Evolutionary conservation across 257 asterid species (phyloP).

Genomic region (Penstemon davidsonii): DNA sequence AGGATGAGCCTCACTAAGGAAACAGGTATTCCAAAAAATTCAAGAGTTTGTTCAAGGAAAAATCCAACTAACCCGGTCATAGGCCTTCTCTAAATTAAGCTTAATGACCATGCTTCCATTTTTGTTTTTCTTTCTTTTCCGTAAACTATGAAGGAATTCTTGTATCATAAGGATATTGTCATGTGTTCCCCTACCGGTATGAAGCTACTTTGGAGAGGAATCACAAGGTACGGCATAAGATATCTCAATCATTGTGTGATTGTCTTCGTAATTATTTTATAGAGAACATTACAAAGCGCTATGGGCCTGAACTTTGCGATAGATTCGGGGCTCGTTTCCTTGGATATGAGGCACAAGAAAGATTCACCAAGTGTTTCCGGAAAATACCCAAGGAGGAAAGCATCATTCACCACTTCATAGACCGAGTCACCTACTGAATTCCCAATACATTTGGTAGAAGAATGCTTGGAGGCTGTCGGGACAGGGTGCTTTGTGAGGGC

Average conservation of each 20-base stretch:
- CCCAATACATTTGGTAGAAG: not conserved
- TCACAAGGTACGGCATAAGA: not conserved
- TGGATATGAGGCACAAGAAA: not conserved
- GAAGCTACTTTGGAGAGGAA: not conserved
- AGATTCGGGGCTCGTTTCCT: not conserved
- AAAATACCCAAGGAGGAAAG: not conserved
- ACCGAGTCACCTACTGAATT: not conserved
- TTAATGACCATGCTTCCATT: not conserved
- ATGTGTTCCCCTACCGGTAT: not conserved
- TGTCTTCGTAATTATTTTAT: not conserved
- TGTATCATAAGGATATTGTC: not conserved
- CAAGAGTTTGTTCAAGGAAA: not conserved
- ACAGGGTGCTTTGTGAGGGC: not conserved
- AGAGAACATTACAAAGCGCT: not conserved
- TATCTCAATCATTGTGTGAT: not conserved
- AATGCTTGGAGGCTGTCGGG: not conserved
- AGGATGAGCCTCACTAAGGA: not conserved
- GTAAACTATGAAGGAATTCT: not conserved
- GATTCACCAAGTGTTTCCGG: not conserved
- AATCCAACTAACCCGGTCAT: not conserved
- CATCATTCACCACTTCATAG: not conserved
- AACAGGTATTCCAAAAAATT: not conserved
- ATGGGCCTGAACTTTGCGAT: not conserved
- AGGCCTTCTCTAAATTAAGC: not conserved
- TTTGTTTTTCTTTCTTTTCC: not conserved